Evolutionary conservation across 331 rosid genomes (phyloP), one percentile per base, ranked within the genome.

Genomic region (Pyrus hybrid): DNA sequence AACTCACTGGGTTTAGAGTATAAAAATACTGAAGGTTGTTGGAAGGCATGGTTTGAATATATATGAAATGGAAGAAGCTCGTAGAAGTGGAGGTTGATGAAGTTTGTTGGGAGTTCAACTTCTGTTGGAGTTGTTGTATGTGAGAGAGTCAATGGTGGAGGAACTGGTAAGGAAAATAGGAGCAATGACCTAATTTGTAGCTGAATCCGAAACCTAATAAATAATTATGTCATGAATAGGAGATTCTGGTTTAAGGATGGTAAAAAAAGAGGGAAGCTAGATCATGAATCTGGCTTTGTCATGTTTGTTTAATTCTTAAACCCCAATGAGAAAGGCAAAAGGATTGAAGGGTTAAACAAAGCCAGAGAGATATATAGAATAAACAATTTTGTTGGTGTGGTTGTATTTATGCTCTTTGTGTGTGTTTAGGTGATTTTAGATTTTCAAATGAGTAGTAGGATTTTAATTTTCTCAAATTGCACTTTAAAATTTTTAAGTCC

Each of bases 81-180:
- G 43, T 23, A 30, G 30, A 58, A 76, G 54, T 28, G 68, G 76
- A 72, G 58, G 81, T 74, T 56, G 84, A 70, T 65, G 67, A 76
- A 68, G 75, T 65, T 81, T 66, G 87, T 72, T 73, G 74, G 26
- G 63, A 30, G 32, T 49, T 13, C 1, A 17, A 20, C 43, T 17
- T 62, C 20, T 23, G 54, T 10, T 25, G 66, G 14, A 3, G 32
- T 12, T 30, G 45, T 37, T 57, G 65, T 9, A 8, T 18, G 45
- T 26, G 14, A 5, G 47, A 20, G 60, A 53, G 56, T 29, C 17
- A 73, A 18, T 8, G 62, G 14, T n/a, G 69, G 37, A 53, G 30
- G 72, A 43, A 56, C 63, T 33, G 71, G 80, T 53, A 25, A 62
- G 76, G 54, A 62, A 10, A 30, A 26, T 25, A 2, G n/a, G 63